Base-by-base conservation (phyloP, 73 alveolate genomes). In the Strombidium stylifer region DNA sequence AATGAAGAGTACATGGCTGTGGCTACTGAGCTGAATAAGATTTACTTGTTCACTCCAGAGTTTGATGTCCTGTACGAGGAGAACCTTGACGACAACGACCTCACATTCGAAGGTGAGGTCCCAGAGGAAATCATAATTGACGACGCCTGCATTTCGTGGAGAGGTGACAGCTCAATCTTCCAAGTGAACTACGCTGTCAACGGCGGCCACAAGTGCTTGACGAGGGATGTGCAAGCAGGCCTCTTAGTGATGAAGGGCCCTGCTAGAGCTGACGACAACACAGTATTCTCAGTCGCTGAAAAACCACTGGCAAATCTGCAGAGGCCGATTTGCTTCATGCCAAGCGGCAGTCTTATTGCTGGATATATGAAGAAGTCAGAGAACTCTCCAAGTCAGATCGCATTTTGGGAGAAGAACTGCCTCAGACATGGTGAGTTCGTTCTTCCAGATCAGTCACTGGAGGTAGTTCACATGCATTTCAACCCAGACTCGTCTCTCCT, bases 361-460 rank as follows among this genome's bases (percentile, higher is more conserved):
- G 98, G 98, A 45, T 81, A 58, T 76, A 68, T 84, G 52, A 14
- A 7, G 10, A 25, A 73, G 21, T n/a, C 52, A 1, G n/a, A n/a
- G n/a, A n/a, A n/a, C 2, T 3, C n/a, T 5, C 81, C 62, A 23
- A 64, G 82, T 39, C 89, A 94, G 82, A 81, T 93, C 47, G 76
- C 93, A 34, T 89, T 96, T 66, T 92, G 98, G 91, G 99, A 96
- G 83, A 85, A 90, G 73, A 96, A 96, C 69, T 97, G 99, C 14
- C 82, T 96, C 39, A 62, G 96, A 68, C 99, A 96, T 86, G 98
- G 96, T 1, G 98, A 96, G 67, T 94, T 96, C 65, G 69, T 69
- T 14, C 54, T 75, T 0, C 86, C 82, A 36, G 67, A 55, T 32
- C 48, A 64, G 46, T 34, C 52, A 35, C 51, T 45, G 49, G 53